Evolutionary conservation across 345 rosid genomes (phyloP).

Genomic region (Arabidopsis suecica): DNA sequence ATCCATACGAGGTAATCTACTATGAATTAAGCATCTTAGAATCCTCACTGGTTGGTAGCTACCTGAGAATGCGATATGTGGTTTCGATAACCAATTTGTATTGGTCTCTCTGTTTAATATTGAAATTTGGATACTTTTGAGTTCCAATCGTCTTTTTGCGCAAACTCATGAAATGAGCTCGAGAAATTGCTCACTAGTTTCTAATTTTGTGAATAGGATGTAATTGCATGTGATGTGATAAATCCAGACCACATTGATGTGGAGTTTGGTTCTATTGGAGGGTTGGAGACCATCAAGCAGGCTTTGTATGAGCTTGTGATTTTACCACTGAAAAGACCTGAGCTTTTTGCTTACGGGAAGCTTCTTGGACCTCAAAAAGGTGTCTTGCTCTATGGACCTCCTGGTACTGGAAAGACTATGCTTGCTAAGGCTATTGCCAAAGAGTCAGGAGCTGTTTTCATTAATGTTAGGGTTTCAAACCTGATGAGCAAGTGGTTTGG

Average conservation of each 20-base stretch:
- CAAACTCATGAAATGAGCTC: background rate
- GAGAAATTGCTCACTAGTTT: background rate
- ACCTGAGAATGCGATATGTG: background rate
- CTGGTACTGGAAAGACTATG: slow-evolving; percentile 99
- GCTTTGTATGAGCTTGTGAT: slow-evolving; percentile 90
- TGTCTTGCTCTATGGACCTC: slow-evolving; percentile 93
- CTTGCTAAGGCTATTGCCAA: slow-evolving; percentile 98
- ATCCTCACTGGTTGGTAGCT: background rate
- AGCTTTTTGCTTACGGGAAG: slow-evolving; percentile 86
- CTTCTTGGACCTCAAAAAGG: slow-evolving; percentile 99
- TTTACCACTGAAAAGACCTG: slow-evolving; percentile 87
- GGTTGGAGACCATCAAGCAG: slow-evolving; percentile 77
- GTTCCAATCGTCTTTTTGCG: background rate
- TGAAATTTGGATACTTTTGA: background rate
- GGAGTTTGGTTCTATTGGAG: slow-evolving; percentile 90
- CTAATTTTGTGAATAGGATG: slow-evolving; percentile 64
- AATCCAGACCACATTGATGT: slow-evolving; percentile 95
- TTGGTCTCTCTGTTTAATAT: slow-evolving; percentile 14
- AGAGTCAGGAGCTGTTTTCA: slow-evolving; percentile 97
- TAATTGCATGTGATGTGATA: slow-evolving; percentile 94
- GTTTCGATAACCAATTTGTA: background rate
- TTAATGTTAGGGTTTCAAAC: slow-evolving; percentile 85
- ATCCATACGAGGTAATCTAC: slow-evolving; percentile 74
- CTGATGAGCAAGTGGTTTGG: slow-evolving; percentile 99
- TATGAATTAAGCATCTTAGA: slow-evolving; percentile 5